Conservation (phyloP, 441 rosid species). For the Euphorbia neoarborescens region DNA sequence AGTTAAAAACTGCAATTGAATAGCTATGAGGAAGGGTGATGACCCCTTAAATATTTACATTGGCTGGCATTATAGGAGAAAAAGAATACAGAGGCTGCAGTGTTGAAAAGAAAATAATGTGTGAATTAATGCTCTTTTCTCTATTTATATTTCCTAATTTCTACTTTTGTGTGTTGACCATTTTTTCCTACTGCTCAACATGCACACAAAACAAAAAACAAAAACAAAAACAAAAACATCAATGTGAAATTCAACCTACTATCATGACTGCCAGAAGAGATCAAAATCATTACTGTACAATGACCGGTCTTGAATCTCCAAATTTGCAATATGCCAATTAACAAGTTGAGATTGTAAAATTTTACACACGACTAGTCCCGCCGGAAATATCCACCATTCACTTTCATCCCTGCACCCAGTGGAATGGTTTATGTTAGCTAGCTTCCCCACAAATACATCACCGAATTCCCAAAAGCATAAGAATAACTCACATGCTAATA, state of each 20-base stretch:
- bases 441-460: background rate
- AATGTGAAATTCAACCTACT: conserved; percentile 20
- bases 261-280: conserved; percentile 96
- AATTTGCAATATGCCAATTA: conserved; percentile 90
- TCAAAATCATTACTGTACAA: conserved; percentile 84
- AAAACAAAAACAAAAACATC: conserved; percentile 21
- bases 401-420: conserved; percentile 83
- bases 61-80: conserved; percentile 1
- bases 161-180: conserved; percentile 29
- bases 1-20: background rate
- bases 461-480: conserved; percentile 5
- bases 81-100: background rate
- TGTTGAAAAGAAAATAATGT: conserved; percentile 14
- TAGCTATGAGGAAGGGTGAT: background rate
- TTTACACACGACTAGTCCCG: conserved; percentile 87
- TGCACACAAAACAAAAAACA: conserved; percentile 16
- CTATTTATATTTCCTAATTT: conserved; percentile 19
- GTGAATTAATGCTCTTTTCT: conserved; percentile 20
- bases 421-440: conserved; percentile 4
- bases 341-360: conserved; percentile 83
- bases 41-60: conserved; percentile 21
- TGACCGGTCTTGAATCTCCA: conserved; percentile 98
- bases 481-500: conserved; percentile 78
- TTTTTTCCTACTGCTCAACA: conserved; percentile 23
- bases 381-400: conserved; percentile 99